Evolutionary conservation across 2,329 filamentous ascomycete genomes (phyloP).

Genomic region (Botrytis galanthina): DNA sequence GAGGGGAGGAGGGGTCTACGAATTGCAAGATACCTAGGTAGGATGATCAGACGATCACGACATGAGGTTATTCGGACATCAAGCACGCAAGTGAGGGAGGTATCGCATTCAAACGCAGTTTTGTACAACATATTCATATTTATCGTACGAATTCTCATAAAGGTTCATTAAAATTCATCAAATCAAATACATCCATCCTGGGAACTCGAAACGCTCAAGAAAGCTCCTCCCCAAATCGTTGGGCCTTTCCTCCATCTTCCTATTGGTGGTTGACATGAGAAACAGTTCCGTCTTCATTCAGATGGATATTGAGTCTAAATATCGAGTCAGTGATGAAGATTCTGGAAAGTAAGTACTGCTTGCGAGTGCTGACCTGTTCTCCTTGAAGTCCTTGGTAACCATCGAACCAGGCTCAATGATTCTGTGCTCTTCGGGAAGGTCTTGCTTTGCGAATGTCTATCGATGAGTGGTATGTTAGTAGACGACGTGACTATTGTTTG

Average conservation of each 20-base stretch:
- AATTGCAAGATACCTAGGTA: neutral
- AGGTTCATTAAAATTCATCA: neutral
- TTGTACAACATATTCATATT: neutral
- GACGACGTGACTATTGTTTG: neutral
- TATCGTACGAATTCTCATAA: neutral
- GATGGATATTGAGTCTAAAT: conserved; percentile 57
- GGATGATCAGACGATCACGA: neutral
- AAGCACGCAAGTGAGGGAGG: too few species aligned
- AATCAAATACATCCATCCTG: neutral
- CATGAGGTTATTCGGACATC: conserved; percentile 7
- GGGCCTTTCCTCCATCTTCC: neutral
- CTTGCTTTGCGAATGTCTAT: conserved; percentile 59
- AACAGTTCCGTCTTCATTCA: conserved; percentile 60
- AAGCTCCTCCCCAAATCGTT: neutral
- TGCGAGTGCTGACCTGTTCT: conserved; percentile 32
- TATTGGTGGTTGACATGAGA: conserved; percentile 53
- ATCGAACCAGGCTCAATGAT: conserved; percentile 57
- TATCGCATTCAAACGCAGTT: neutral
- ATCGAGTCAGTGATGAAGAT: conserved; percentile 11
- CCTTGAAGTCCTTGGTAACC: conserved; percentile 56
- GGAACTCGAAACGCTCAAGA: neutral
- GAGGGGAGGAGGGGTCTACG: neutral
- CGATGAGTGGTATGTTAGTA: neutral
- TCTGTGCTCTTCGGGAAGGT: conserved; percentile 56
- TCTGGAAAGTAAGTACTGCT: neutral